Evolutionary conservation across 1,139 yeast genomes (phyloP).

Genomic region (Magnusiomyces suaveolens): DNA sequence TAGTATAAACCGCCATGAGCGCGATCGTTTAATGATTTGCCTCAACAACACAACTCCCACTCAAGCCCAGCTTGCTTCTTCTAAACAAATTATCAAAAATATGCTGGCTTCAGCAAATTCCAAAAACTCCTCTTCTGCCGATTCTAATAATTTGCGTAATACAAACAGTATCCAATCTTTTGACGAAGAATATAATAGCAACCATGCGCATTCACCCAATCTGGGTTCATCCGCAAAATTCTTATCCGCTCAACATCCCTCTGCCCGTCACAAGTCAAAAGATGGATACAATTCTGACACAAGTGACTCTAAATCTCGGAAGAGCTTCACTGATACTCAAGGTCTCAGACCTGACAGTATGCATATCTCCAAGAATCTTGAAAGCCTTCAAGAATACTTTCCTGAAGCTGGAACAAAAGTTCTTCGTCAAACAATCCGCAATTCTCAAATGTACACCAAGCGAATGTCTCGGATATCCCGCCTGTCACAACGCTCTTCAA

Average conservation of each 20-base stretch:
- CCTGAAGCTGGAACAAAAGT: slow-evolving; percentile 72
- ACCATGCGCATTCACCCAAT: not conserved
- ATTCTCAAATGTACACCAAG: slow-evolving; percentile 67
- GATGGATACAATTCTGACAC: not conserved
- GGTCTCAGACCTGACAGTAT: slow-evolving; percentile 73
- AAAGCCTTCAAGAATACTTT: slow-evolving; percentile 81
- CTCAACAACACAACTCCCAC: slow-evolving; percentile 57
- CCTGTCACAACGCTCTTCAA: slow-evolving; percentile 27
- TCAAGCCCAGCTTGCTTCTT: slow-evolving; percentile 54
- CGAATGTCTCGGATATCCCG: slow-evolving; percentile 28
- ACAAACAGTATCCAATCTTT: slow-evolving; percentile 6
- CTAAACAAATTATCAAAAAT: slow-evolving; percentile 35
- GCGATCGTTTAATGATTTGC: slow-evolving; percentile 64
- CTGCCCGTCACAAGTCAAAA: not conserved
- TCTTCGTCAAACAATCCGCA: slow-evolving; percentile 70
- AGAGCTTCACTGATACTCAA: not conserved
- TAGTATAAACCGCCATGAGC: slow-evolving; percentile 60
- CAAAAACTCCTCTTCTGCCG: slow-evolving; percentile 4
- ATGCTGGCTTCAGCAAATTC: slow-evolving; percentile 47
- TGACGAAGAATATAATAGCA: not conserved
- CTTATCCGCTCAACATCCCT: not conserved
- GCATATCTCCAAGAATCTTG: slow-evolving; percentile 76
- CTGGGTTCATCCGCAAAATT: not conserved
- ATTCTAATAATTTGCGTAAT: not conserved
- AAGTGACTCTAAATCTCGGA: not conserved